Base-by-base conservation (phyloP, 1,284 basidiomycete species). In the Naganishia cerealis region DNA sequence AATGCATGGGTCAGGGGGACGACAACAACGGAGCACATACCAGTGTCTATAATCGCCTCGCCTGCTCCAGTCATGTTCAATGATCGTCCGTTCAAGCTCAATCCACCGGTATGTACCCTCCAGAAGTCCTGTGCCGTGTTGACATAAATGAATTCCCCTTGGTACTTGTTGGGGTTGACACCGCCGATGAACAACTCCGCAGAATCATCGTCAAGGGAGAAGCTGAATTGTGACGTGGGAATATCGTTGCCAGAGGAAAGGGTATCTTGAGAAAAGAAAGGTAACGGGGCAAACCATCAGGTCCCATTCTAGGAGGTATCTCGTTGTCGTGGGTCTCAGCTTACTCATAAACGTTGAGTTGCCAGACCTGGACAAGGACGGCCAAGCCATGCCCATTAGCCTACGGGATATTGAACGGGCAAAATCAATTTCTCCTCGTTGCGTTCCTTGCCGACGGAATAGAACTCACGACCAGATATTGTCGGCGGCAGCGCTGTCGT, bases 361-460 rank as follows among this genome's bases (percentile, higher is more conserved):
- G 39, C 58, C 58, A 56, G 48, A 59, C 33, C 46, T 39, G 1
- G 52, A 59, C n/a, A 55, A 13, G 18, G 50, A 33, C 36, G 40
- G 66, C 57, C 52, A 67, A 56, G 39, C 66, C 66, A 67, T 67
- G 8, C 66, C 66, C 66, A 67, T 67, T 8, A 67, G 24, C 42
- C 66, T 67, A 48, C 9, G 3, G 18, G 15, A 46, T 2, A 18
- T 46, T 2, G 7, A 16, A 48, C 2, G 15, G 33, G 21, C 40
- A 9, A 24, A 40, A 24, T 33, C 29, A 33, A 6, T 6, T 2
- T 33, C 29, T 33, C 29, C 29, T 6, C 6, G 29, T 33, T 33
- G 29, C 29, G 6, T 33, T 6, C 6, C 29, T 33, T 29, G 26
- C 6, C 29, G 29, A 33, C 29, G n/a, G 43, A 46, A 46, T 26